Conservation (phyloP, 768 basidiomycete genomes). For the Leccinum sublutescens region DNA sequence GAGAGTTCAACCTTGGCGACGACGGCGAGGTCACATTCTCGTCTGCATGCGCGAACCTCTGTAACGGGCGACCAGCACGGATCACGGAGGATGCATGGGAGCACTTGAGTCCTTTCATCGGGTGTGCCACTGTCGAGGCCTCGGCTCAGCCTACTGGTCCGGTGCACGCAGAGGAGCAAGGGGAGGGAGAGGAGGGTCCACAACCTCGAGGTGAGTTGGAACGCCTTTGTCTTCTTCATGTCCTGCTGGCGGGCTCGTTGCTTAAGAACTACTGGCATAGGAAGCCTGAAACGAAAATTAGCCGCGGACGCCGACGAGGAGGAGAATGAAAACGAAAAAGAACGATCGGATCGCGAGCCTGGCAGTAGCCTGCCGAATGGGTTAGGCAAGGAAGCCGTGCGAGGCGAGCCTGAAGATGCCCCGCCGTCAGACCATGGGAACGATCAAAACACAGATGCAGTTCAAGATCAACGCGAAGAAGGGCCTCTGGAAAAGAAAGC, state of each 20-base stretch:
- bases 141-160: not conserved
- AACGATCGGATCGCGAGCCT: not conserved
- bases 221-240: not conserved
- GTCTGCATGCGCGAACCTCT: conserved; percentile 24
- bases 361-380: not conserved
- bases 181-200: not conserved
- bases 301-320: not conserved
- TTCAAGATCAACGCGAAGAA: conserved; percentile 3
- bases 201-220: conserved; percentile 3
- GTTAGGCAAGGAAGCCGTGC: not conserved
- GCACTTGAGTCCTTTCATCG: conserved; percentile 18
- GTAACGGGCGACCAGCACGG: conserved; percentile 18
- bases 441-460: not conserved
- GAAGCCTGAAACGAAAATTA: not conserved
- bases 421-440: conserved; percentile 8
- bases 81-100: conserved; percentile 24
- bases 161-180: not conserved
- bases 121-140: conserved; percentile 22
- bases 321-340: not conserved
- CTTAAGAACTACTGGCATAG: not conserved
- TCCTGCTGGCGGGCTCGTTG: no score
- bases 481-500: conserved; percentile 9
- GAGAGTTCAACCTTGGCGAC: conserved; percentile 23
- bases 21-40: conserved; percentile 9
- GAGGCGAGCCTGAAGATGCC: not conserved